Evolutionary conservation across 495 filamentous ascomycete genomes (phyloP).

Genomic region (Acidiella bohemica): DNA sequence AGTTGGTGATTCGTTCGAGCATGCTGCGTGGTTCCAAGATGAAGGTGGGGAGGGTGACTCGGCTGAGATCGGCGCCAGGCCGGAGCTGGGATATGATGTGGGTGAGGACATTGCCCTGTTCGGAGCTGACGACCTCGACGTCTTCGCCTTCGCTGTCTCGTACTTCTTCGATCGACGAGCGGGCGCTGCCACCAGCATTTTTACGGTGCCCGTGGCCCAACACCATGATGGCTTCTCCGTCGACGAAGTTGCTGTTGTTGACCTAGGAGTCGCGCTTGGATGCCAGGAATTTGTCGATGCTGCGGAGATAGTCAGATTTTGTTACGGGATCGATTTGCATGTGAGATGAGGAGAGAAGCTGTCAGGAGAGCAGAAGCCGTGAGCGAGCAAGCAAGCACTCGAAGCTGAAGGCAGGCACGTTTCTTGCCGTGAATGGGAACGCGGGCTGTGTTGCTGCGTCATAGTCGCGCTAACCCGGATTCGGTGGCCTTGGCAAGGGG

Average conservation of each 20-base stretch:
- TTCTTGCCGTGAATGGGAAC: too few species aligned
- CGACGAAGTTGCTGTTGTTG: too few species aligned
- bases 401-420: not conserved
- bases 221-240: slow-evolving; percentile 9
- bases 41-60: slow-evolving; percentile 91
- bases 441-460: not conserved
- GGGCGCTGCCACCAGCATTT: slow-evolving; percentile 24
- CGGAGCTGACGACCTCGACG: slow-evolving; percentile 65
- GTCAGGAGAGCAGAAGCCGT: not conserved
- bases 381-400: not conserved
- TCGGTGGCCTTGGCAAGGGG: too few species aligned
- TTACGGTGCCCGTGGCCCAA: slow-evolving; percentile 9
- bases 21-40: slow-evolving; percentile 96
- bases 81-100: slow-evolving; percentile 96
- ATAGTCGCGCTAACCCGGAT: not conserved
- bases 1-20: slow-evolving; percentile 98
- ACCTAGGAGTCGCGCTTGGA: too few species aligned
- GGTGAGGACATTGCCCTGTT: slow-evolving; percentile 66
- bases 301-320: too few species aligned
- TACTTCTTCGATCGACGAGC: slow-evolving; percentile 43
- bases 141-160: slow-evolving; percentile 42
- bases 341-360: not conserved
- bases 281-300: too few species aligned
- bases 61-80: slow-evolving; percentile 86
- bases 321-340: too few species aligned